Base-by-base conservation (phyloP, 1,284 basidiomycete genomes). In the Rhodofomes roseus region DNA sequence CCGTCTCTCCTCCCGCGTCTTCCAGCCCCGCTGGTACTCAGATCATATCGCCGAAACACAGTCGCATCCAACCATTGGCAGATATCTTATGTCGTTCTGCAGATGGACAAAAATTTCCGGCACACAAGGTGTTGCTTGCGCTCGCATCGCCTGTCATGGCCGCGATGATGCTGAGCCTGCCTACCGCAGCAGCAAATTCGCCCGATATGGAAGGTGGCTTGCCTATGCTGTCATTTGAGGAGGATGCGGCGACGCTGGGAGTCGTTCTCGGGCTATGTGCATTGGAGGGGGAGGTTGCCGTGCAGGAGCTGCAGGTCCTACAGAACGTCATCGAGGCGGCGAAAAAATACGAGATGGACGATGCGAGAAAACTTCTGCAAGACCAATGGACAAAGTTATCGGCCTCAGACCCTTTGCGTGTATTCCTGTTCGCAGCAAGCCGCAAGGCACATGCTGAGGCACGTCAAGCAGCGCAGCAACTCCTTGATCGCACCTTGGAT, bases 301-400 rank as follows among this genome's bases (percentile, higher is more conserved):
- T n/a, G n/a, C 20, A 51, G 25, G 29, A 34, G 12, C 27, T 51
- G 6, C 27, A 18, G 12, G 4, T 31, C 2, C 48, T 51, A 16
- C 27, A 29, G 16, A 16, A 27, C 12, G 48, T 29, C 62, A 65
- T 27, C 70, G 63, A 65, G 23, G 72, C 70, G 0, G 73, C 70
- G 8, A 52, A 64, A n/a, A 77, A 77, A 54, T 77, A 78, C 31
- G 63, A 64, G 20, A 76, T 77, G 71, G 70, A 74, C 41, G 23
- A 41, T 14, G 60, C 46, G 4, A 31, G 34, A 6, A 27, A 29
- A 5, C 4, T 22, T 31, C 23, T 63, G 5, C 20, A 25, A 25
- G 31, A 68, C 65, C 16, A 65, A 36, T 50, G 65, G 6, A 50
- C 66, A 0, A 59, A 59, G 1, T 66, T 74, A 48, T 29, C 75